Base-by-base conservation (phyloP, 495 filamentous ascomycete species). In the Baudoinia panamericana region DNA sequence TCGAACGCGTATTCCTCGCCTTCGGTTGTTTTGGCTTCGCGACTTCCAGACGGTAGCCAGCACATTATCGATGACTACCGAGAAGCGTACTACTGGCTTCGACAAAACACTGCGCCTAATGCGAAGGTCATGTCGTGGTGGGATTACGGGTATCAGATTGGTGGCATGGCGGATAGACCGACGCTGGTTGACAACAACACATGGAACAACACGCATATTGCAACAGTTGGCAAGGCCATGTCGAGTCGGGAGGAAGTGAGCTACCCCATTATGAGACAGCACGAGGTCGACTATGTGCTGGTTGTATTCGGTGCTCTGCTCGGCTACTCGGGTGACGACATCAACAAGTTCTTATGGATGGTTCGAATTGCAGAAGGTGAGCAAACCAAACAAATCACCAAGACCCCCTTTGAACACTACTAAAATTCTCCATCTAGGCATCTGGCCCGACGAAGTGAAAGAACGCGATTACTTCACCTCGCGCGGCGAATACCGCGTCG, bases 271-370 rank as follows among this genome's bases (percentile, higher is more conserved):
- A 81, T 99, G 66, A 76, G 86, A 39, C 83, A 96, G 60, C 92
- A 99, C 56, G 92, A 99, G 60, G 92, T 99, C 9, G 88, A 96
- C 61, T 99, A 99, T 53, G 84, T 99, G 33, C 72, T 99, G 33
- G 76, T 99, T 19, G 93, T 99, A 39, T 99, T 96, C 56, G 92
- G 92, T 54, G 92, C 84, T 50, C 71, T 99, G 33, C 67, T 99
- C 16, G 92, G 92, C 43, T 99, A 99, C 66, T 94, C 86, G n/a
- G 92, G 92, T 34, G 92, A 99, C 55, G 92, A 99, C 56, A 93
- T 99, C 71, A 99, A 99, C 68, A 99, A 99, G 66, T 99, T 99
- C 71, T 65, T 99, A 43, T 99, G 92, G 92, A 99, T 99, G 92
- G 90, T 99, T 39, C 76, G 92, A 56, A 99, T 99, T 50, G 90